Base-by-base conservation (phyloP, 371 early-diverging fungal genomes). In the Rhizomucor miehei region DNA sequence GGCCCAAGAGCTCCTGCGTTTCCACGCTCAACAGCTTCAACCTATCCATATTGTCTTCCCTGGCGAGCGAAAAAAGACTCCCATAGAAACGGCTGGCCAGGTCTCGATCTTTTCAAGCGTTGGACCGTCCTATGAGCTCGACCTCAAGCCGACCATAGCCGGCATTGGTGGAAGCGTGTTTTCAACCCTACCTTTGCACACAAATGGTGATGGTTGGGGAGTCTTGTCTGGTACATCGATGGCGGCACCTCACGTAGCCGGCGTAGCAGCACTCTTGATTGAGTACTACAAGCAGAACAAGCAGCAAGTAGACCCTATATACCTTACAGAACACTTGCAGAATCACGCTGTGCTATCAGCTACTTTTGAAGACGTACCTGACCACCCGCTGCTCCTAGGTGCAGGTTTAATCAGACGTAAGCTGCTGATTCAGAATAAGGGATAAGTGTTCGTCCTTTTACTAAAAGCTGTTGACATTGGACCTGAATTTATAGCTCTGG, bases 181-280 rank as follows among this genome's bases (percentile, higher is more conserved):
- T 54, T 89, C 89, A n/a, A 85, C 89, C 6, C n/a, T 85, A 52
- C 77, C 77, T 5, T 43, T 36, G 6, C 54, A 62, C 44, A 20
- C 56, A 9, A 43, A 60, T 19, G 57, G 47, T 23, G 29, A 29
- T 8, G 71, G 72, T 0, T 90, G 89, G 63, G 82, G 79, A 1
- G 73, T 81, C 9, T 55, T 71, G 16, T 85, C 88, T n/a, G 91
- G 91, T 24, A 84, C 82, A 0, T 80, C 79, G 10, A 80, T 78
- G 81, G 88, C 91, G 4, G 69, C 90, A 36, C 91, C 91, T 0
- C 89, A 89, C 60, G 71, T 86, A 11, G 71, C 89, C 14, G 91
- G 91, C 17, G 65, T 76, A 19, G 72, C 75, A 14, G 91, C 91
- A 12, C 64, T 91, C 54, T 67, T 77, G 52, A 57, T 80, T 14